Conservation (phyloP, 306 rosid genomes). For the Cucumis melo region DNA sequence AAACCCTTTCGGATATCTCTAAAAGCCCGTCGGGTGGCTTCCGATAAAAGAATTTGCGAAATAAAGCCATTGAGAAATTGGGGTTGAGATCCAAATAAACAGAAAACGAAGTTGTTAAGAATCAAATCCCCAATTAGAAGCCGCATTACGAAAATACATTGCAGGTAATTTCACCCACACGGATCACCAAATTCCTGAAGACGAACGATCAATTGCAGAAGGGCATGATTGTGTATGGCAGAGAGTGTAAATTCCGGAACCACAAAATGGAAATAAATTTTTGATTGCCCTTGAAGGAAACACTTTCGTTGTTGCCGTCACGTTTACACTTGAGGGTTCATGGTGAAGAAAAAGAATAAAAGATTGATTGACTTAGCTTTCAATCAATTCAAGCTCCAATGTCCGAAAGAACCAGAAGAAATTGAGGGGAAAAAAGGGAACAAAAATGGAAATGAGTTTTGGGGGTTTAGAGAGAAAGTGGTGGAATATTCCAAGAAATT, state of each 20-base stretch:
- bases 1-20: conserved; percentile 91
- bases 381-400: conserved; percentile 44
- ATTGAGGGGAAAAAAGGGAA: not conserved
- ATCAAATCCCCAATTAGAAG: conserved; percentile 17
- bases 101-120: conserved; percentile 13
- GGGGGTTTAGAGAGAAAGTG: conserved; percentile 11
- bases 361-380: conserved; percentile 51
- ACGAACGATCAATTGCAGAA: conserved; percentile 4
- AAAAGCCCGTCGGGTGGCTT: conserved; percentile 96
- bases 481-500: conserved; percentile 1
- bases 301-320: conserved; percentile 26
- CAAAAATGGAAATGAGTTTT: not conserved
- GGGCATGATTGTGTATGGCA: conserved; percentile 19
- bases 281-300: conserved; percentile 66
- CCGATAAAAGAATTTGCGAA: conserved; percentile 79
- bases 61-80: conserved; percentile 58
- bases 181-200: conserved; percentile 27
- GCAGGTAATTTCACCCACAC: not conserved
- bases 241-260: conserved; percentile 47
- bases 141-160: conserved; percentile 25
- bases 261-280: conserved; percentile 33
- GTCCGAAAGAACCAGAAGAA: not conserved
- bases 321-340: conserved; percentile 37
- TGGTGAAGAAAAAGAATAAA: conserved; percentile 1
- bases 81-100: conserved; percentile 30